Base-by-base conservation (phyloP, 495 filamentous ascomycete species). In the Annulohypoxylon moriforme region DNA sequence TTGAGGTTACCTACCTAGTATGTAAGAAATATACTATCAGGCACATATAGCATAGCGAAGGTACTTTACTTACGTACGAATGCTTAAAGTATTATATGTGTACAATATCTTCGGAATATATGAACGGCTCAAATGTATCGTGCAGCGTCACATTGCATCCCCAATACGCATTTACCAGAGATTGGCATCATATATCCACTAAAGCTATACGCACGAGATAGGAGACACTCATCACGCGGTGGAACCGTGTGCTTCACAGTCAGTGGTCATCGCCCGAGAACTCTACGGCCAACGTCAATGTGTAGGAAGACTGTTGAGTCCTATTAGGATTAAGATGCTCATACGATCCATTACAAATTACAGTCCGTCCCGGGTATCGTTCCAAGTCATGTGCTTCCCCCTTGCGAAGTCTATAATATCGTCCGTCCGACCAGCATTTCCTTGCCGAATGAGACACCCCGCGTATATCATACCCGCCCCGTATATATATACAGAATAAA, bases 341-440 rank as follows among this genome's bases (percentile, higher is more conserved):
- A 44, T 44, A 44, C 10, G 42, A 47, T 49, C 53, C 65, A 73
- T 73, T 73, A 73, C 24, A 68, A 66, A 74, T 74, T 74, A 74
- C 57, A 67, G 44, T 49, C 57, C 67, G 36, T 65, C 47, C 71
- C 62, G 71, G 71, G 71, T 74, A 74, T 74, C 71, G 68, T 74
- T 66, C 70, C 61, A 73, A 74, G 61, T 67, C 71, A 70, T 44
- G 47, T 70, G 60, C 10, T 27, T 22, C 40, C 62, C 27, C 38
- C 33, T 46, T 56, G 38, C 20, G 22, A 65, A 60, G 67, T 73
- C 64, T 65, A 68, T 64, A 66, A 55, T 60, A 27, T 56, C 57
- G 38, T 47, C 64, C 60, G 38, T 60, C 60, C 56, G 44, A 52
- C 60, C 29, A 64, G 59, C 46, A 34, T 55, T 36, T 34, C 61